phyloP scores from a whole-genome alignment of 2,329 filamentous ascomycete species.

The Bipolaris gigantea region DNA sequence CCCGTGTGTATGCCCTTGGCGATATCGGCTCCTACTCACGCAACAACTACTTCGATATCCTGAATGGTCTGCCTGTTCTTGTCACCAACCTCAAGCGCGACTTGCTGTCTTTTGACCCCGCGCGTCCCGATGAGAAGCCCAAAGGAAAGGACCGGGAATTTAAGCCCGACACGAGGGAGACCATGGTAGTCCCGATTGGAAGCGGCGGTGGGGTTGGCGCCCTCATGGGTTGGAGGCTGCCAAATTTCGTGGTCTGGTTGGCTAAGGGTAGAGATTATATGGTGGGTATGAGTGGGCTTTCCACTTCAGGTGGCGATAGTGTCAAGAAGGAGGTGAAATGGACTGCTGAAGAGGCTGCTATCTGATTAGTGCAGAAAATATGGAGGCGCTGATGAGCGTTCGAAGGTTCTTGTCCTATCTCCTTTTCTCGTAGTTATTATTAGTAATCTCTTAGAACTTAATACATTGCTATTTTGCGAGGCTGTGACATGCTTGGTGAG shows the following conservation, averaged over 20 bases:
- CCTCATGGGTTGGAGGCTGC: slow-evolving; percentile 44
- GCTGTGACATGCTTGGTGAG: background rate
- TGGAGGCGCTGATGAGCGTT: background rate
- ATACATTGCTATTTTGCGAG: background rate
- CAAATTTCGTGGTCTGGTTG: slow-evolving; percentile 44
- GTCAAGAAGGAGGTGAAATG: slow-evolving; percentile 33
- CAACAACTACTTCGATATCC: slow-evolving; percentile 49
- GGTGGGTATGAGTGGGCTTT: slow-evolving; percentile 21
- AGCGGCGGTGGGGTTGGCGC: slow-evolving; percentile 39
- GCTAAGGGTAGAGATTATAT: slow-evolving; percentile 49
- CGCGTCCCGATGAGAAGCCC: slow-evolving; percentile 22
- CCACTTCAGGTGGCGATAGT: slow-evolving; percentile 18
- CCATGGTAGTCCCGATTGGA: slow-evolving; percentile 39
- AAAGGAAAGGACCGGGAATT: slow-evolving; percentile 33
- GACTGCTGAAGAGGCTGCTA: slow-evolving; percentile 29
- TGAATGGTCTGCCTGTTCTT: slow-evolving; percentile 45
- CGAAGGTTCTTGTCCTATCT: background rate
- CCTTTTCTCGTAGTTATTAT: background rate
- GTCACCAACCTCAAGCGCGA: slow-evolving; percentile 53
- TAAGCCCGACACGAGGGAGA: slow-evolving; percentile 26
- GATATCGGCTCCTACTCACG: slow-evolving; percentile 50
- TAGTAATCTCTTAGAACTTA: background rate
- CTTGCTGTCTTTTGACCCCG: slow-evolving; percentile 38
- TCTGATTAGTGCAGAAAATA: slow-evolving; percentile 4
- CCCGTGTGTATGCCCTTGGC: slow-evolving; percentile 53